These are phyloP conservation scores for Podospora appendiculata DNA, from an alignment of 495 filamentous ascomycete species.

Conservation along the genomic window DNA sequence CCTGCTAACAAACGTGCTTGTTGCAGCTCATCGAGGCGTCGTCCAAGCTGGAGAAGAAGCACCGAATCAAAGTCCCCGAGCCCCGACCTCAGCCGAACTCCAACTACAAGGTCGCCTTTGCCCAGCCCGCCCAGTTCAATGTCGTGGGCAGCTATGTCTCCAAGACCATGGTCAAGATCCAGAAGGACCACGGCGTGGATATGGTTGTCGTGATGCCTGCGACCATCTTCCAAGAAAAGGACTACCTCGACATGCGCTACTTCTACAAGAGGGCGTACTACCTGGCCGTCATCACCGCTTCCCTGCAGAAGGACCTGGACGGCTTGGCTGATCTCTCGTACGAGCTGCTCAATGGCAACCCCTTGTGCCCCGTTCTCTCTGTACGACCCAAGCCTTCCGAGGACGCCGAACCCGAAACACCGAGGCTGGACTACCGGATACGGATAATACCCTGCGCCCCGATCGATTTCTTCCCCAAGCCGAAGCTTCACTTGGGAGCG, in stretches of 20 bases:
- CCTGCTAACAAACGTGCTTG: not conserved
- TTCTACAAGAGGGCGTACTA: slow-evolving; percentile 95
- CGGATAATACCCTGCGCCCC: slow-evolving; percentile 70
- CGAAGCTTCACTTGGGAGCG: slow-evolving; percentile 61
- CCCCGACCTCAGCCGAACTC: slow-evolving; percentile 63
- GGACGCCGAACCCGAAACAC: slow-evolving; percentile 4
- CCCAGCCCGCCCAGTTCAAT: slow-evolving; percentile 70
- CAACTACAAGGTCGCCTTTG: slow-evolving; percentile 74
- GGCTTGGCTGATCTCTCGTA: slow-evolving; percentile 52
- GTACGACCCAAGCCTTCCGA: slow-evolving; percentile 26
- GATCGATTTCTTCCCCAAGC: slow-evolving; percentile 54
- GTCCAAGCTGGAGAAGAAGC: slow-evolving; percentile 53
- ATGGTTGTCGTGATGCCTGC: slow-evolving; percentile 78
- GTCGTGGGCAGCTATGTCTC: slow-evolving; percentile 82
- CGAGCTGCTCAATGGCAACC: slow-evolving; percentile 66
- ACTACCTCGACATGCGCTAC: slow-evolving; percentile 87
- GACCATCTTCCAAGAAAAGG: slow-evolving; percentile 81
- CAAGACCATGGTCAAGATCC: slow-evolving; percentile 59
- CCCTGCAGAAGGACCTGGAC: slow-evolving; percentile 49
- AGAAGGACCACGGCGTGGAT: slow-evolving; percentile 57
- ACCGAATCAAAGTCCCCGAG: slow-evolving; percentile 61
- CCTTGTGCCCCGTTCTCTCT: slow-evolving; percentile 64
- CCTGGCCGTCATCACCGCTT: slow-evolving; percentile 67
- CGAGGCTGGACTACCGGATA: slow-evolving; percentile 48
- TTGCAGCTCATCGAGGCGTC: slow-evolving; percentile 58